Evolutionary conservation across 164 flowering plant species (phyloP), one percentile per base, ranked within the genome.

Genomic region (Tinospora cordifolia): DNA sequence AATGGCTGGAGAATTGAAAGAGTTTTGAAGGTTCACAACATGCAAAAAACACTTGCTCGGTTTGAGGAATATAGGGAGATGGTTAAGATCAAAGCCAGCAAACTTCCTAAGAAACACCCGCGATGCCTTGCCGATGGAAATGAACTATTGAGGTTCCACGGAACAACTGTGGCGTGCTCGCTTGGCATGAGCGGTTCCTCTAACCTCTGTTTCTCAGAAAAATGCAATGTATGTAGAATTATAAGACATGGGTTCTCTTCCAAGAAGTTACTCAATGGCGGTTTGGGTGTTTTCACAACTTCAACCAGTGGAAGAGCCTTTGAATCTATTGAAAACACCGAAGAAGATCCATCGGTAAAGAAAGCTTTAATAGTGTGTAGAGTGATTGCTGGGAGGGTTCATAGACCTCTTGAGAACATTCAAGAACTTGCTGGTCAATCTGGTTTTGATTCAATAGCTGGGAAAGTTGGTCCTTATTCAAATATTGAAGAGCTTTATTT

Each of bases 401-500:
- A 84, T 69, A 77, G 82, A 72, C 87, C 87, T 9, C 59, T 84
- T 72, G 87, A 86, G 81, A 84, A 83, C 67, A 65, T 83, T 44
- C 84, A 83, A 74, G 87, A 82, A 63, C 75, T 86, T 47, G 77
- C 75, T 3, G 86, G 85, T 17, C 87, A 84, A 72, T 63, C 81
- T 6, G 87, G 87, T 76, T 84, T 84, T 34, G 90, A 86, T 73
- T 86, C 90, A 19, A 57, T 90, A 79, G 93, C 93, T 8, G 93
- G 89, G 9, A 88, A 87, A 77, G 86, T 87, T 30, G 93, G 90
- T 62, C 77, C 76, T 5, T 72, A 85, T 78, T 87, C 93, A 11
- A 85, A 83, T 58, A 87, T 88, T 70, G 96, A 90, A 67, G 96
- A 90, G 80, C 92, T 90, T 27, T 88, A 83, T 81, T 78, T 86